Evolutionary conservation across 2,329 filamentous ascomycete genomes (phyloP).

Genomic region (Colletotrichum agaves): DNA sequence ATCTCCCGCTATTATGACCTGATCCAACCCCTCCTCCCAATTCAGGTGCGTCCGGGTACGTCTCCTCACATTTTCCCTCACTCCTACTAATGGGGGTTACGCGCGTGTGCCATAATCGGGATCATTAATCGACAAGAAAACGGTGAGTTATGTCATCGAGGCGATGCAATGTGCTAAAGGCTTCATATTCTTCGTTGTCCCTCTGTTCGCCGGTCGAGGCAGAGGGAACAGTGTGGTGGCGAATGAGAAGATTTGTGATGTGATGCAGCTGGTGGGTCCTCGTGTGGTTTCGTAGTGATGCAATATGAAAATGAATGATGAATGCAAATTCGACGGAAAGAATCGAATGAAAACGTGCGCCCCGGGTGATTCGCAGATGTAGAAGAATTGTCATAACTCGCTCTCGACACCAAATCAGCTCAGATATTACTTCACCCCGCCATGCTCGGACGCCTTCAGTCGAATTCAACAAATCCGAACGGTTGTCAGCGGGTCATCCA

Average conservation of each 20-base stretch:
- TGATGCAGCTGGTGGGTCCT: constrained; percentile 32
- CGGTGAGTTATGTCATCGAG: constrained; percentile 6
- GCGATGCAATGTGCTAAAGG: constrained; percentile 16
- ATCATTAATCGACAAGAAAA: constrained; percentile 4
- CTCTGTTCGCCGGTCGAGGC: constrained; percentile 15
- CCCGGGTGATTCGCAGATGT: constrained; percentile 13
- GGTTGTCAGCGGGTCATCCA: background rate
- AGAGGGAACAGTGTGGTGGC: constrained; percentile 18
- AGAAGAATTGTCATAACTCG: constrained; percentile 30
- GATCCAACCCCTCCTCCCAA: constrained; percentile 28
- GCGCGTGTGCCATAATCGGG: constrained; percentile 11
- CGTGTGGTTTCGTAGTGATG: constrained; percentile 35
- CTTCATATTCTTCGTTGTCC: constrained; percentile 34
- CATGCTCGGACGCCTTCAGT: constrained; percentile 27
- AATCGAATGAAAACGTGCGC: constrained; percentile 29
- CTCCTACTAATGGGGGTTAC: background rate
- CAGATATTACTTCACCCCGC: constrained; percentile 19
- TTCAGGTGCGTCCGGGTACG: constrained; percentile 32
- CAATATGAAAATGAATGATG: constrained; percentile 30
- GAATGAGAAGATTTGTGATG: constrained; percentile 26
- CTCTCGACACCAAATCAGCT: constrained; percentile 21
- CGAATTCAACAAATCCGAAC: constrained; percentile 22
- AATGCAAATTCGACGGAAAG: constrained; percentile 23
- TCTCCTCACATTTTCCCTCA: constrained; percentile 2
- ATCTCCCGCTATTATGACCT: constrained; percentile 30